Evolutionary conservation across 768 basidiomycete species (phyloP).

Genomic region (Tubosaeta sp.): DNA sequence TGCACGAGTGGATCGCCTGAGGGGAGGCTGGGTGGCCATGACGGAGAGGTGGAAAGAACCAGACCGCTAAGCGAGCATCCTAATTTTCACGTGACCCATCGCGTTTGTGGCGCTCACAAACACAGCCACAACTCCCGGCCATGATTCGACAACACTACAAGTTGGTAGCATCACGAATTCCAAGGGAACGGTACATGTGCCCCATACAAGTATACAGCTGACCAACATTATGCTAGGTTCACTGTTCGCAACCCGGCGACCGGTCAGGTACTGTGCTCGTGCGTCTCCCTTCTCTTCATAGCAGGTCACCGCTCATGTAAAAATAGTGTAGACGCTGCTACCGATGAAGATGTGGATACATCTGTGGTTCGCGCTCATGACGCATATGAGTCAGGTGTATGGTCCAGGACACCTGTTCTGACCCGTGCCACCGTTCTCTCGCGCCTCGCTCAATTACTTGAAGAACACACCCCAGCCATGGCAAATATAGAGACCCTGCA

Average conservation of each 20-base stretch:
- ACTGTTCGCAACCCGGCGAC: constrained; percentile 66
- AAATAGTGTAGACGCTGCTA: constrained; percentile 52
- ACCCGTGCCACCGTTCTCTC: constrained; percentile 63
- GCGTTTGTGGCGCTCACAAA: constrained; percentile 22
- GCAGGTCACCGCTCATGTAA: neutral
- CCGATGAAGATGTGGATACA: constrained; percentile 44
- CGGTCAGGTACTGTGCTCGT: constrained; percentile 56
- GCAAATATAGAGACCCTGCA: constrained; percentile 68
- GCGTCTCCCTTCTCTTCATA: constrained; percentile 20
- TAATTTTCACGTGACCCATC: constrained; percentile 21
- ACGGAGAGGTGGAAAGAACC: neutral
- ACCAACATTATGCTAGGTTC: constrained; percentile 38
- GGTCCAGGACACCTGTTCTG: constrained; percentile 60
- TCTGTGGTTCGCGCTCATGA: constrained; percentile 54
- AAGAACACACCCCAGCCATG: constrained; percentile 51
- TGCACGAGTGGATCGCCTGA: constrained; percentile 52
- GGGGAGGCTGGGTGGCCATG: constrained; percentile 34
- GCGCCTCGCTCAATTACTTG: constrained; percentile 59
- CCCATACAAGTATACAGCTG: neutral
- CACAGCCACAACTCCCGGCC: constrained; percentile 14
- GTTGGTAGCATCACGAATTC: neutral
- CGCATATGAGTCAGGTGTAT: constrained; percentile 61
- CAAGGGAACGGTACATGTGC: constrained; percentile 8
- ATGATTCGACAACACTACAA: constrained; percentile 15
- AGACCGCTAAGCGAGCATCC: neutral